These are phyloP conservation scores for Phallus indusiatus DNA, from an alignment of 768 basidiomycete genomes.

Conservation along the genomic window DNA sequence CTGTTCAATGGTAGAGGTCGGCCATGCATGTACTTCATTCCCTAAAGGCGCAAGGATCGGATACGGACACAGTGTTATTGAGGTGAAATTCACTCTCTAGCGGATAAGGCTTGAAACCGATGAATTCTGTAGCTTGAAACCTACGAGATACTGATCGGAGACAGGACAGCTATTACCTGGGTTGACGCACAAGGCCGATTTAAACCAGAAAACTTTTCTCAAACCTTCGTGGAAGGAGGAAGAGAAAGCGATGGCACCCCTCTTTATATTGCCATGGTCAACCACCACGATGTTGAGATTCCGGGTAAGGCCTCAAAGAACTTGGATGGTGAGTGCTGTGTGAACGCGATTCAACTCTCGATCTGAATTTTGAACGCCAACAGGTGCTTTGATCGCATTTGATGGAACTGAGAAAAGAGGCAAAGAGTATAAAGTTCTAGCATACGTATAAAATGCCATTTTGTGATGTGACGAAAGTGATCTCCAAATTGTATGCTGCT, in stretches of 20 bases:
- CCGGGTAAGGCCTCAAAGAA: constrained; percentile 58
- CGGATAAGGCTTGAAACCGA: neutral
- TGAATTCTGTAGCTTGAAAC: constrained; percentile 36
- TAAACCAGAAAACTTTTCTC: constrained; percentile 33
- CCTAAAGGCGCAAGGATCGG: constrained; percentile 58
- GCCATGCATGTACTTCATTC: constrained; percentile 52
- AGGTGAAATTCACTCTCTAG: constrained; percentile 30
- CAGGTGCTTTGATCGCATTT: constrained; percentile 4
- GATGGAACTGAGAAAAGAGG: constrained; percentile 1
- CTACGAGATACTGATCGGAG: constrained; percentile 65
- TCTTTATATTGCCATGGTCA: constrained; percentile 53
- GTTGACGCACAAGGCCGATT: constrained; percentile 38
- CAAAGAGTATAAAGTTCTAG: constrained; percentile 1
- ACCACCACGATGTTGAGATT: constrained; percentile 39
- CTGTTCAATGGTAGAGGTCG: constrained; percentile 37
- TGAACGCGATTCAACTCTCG: neutral
- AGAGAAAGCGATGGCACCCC: constrained; percentile 49
- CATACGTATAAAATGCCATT: neutral
- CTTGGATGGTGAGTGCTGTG: constrained; percentile 33
- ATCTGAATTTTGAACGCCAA: neutral
- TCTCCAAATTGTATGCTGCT: neutral
- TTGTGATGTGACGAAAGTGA: neutral
- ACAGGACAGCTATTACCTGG: constrained; percentile 50
- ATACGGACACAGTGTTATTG: constrained; percentile 46
- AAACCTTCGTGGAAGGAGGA: constrained; percentile 58